phyloP scores from a whole-genome alignment of 2,329 filamentous ascomycete genomes.

The Mariannaea elegans region DNA sequence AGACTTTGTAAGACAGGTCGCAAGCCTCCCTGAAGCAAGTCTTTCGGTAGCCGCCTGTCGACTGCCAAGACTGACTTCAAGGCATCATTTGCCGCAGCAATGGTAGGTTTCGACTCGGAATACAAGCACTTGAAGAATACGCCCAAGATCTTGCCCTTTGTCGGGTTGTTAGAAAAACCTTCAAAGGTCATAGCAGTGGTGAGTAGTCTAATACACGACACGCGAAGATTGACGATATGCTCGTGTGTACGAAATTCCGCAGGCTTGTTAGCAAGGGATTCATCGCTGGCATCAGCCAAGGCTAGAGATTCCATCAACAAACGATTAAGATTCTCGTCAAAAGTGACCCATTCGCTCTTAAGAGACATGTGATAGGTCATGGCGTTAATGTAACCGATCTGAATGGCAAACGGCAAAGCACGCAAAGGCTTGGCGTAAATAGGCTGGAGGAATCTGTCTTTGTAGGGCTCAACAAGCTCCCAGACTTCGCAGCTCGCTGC shows the following conservation, averaged over 20 bases:
- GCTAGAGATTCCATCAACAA: slow-evolving; percentile 93
- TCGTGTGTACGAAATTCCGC: slow-evolving; percentile 96
- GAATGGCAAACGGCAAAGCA: slow-evolving; percentile 90
- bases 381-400: slow-evolving; percentile 98
- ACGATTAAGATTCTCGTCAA: slow-evolving; percentile 90
- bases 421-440: slow-evolving; percentile 96
- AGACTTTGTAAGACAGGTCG: slow-evolving; percentile 96
- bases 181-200: slow-evolving; percentile 94
- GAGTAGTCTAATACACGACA: slow-evolving; percentile 91
- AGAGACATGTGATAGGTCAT: slow-evolving; percentile 94
- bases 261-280: slow-evolving; percentile 90
- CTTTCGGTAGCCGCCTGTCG: slow-evolving; percentile 92
- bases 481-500: slow-evolving; percentile 81
- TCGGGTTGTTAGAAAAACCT: slow-evolving; percentile 81
- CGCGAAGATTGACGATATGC: slow-evolving; percentile 87
- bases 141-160: slow-evolving; percentile 79
- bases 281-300: slow-evolving; percentile 92
- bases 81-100: slow-evolving; percentile 91
- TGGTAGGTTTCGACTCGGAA: slow-evolving; percentile 89
- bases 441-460: slow-evolving; percentile 85
- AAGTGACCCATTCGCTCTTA: slow-evolving; percentile 87
- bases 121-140: slow-evolving; percentile 99
- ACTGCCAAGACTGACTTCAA: slow-evolving; percentile 87
- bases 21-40: slow-evolving; percentile 91
- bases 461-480: slow-evolving; percentile 89